Conservation (phyloP, 768 basidiomycete genomes). For the Rhizopogon rudus region DNA sequence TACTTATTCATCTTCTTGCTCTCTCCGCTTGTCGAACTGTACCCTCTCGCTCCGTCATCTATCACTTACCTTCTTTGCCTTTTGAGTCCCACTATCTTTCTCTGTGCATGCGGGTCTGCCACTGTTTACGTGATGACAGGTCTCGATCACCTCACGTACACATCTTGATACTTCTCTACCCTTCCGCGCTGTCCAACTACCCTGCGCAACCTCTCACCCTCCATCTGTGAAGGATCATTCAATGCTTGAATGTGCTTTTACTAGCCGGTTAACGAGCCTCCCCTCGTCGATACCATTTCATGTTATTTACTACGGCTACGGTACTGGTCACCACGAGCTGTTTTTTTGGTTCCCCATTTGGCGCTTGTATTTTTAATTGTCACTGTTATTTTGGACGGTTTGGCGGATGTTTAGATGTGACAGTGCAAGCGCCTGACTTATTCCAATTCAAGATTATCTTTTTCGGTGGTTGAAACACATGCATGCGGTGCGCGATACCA, state of each 20-base stretch:
- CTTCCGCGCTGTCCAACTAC: constrained; percentile 11
- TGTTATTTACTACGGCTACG: background rate
- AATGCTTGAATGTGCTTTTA: constrained; percentile 18
- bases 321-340: background rate
- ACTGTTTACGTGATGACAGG: constrained; percentile 19
- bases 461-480: no score
- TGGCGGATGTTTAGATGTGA: background rate
- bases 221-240: constrained; percentile 15
- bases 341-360: background rate
- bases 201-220: constrained; percentile 1
- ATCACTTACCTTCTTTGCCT: constrained; percentile 14
- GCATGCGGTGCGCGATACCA: no score
- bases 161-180: background rate
- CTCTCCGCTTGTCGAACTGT: constrained; percentile 13
- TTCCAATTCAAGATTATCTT: background rate
- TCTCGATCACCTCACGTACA: constrained; percentile 18
- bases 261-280: constrained; percentile 31
- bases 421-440: background rate
- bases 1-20: constrained; percentile 8
- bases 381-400: background rate
- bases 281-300: constrained; percentile 27
- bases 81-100: constrained; percentile 1
- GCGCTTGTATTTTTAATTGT: background rate
- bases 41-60: constrained; percentile 10
- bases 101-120: constrained; percentile 16